Evolutionary conservation across 768 basidiomycete genomes (phyloP).

Genomic region (Russula sp.): DNA sequence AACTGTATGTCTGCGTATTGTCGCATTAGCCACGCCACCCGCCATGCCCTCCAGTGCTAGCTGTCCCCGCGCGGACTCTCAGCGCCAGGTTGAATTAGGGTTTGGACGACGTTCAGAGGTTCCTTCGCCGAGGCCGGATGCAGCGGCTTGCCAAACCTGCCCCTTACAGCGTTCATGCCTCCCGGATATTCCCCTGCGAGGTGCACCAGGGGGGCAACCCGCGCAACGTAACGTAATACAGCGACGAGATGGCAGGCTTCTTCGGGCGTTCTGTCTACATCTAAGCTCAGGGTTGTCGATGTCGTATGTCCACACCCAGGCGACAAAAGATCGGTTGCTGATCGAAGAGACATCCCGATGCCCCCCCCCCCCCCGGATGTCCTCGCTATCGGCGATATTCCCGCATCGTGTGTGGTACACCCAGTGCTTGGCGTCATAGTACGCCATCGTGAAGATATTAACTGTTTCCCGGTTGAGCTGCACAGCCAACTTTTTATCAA

Average conservation of each 20-base stretch:
- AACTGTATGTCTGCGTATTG: constrained; percentile 4
- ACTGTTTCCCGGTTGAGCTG: constrained; percentile 5
- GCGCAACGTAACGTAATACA: constrained; percentile 13
- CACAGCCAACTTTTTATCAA: not conserved
- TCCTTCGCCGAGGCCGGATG: too few species aligned
- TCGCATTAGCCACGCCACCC: constrained; percentile 4
- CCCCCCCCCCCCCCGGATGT: constrained; percentile 8
- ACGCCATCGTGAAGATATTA: constrained; percentile 14
- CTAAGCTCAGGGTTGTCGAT: constrained; percentile 4
- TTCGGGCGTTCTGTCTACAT: constrained; percentile 3
- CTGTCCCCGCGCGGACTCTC: not conserved
- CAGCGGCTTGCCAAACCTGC: not conserved
- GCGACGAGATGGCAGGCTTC: not conserved
- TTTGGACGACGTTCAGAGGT: too few species aligned
- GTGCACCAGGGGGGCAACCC: constrained; percentile 11
- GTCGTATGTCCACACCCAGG: constrained; percentile 16
- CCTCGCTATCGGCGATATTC: not conserved
- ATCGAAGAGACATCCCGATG: constrained; percentile 7
- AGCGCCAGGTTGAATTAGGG: not conserved
- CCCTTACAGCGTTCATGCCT: not conserved
- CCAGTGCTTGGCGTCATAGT: constrained; percentile 13
- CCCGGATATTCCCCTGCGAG: not conserved
- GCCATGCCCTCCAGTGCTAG: constrained; percentile 2
- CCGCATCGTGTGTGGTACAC: constrained; percentile 1
- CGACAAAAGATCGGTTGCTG: not conserved